Percentiles rank a stretch among this genome's conserved stretches.
Conservation (phyloP, 2,329 filamentous ascomycete species). For the Fusarium napiforme region DNA sequence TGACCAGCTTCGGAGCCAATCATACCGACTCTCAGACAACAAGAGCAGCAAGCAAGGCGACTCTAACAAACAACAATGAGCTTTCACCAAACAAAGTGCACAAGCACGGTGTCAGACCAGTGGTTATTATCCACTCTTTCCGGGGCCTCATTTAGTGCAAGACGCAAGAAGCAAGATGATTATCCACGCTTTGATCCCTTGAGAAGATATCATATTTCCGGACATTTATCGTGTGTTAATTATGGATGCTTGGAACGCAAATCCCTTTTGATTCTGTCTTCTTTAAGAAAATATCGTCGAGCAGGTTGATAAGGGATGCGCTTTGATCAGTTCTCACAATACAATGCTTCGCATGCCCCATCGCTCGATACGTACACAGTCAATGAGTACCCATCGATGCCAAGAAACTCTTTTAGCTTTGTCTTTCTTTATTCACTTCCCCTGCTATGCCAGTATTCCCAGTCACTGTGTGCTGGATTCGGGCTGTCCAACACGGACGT, state of each 20-base stretch:
- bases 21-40: constrained; percentile 22
- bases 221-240: neutral
- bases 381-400: constrained; percentile 8
- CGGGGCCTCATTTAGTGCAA: neutral
- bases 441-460: neutral
- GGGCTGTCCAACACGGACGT: constrained; percentile 14
- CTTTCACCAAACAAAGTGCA: neutral
- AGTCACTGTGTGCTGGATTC: constrained; percentile 22
- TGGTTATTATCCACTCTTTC: neutral
- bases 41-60: neutral
- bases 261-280: neutral
- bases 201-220: neutral
- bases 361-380: neutral
- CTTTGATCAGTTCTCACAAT: constrained; percentile 4
- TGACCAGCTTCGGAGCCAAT: constrained; percentile 10
- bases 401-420: constrained; percentile 5
- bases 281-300: neutral
- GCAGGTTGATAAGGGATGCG: constrained; percentile 3
- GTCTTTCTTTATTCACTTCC: constrained; percentile 9
- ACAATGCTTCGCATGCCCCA: neutral
- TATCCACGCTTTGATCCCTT: neutral
- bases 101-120: neutral
- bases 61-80: neutral
- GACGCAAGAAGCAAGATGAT: neutral
- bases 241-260: constrained; percentile 3